Base-by-base conservation (phyloP, 2,329 filamentous ascomycete species). In the Monilinia polystroma region DNA sequence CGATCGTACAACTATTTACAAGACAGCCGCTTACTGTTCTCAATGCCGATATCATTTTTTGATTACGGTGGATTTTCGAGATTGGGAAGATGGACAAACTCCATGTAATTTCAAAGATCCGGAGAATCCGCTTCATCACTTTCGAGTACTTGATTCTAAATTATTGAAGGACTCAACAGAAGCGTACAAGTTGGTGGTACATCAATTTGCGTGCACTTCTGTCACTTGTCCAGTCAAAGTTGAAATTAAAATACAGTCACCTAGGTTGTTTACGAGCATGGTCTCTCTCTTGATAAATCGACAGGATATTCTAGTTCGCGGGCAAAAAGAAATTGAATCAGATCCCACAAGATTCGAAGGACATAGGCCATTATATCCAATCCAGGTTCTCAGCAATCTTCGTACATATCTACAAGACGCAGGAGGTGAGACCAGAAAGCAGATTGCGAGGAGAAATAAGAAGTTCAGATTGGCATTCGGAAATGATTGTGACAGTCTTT, bases 391-490 rank as follows among this genome's bases (percentile, higher is more conserved):
- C 56, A 78, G 80, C 55, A 85, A 84, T 68, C 78, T 91, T 52
- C 80, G 82, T 66, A 80, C 80, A 57, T 91, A 90, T 73, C 77
- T 90, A 63, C 79, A 74, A 12, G 88, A 91, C 76, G 81, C 85
- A 11, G 70, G 68, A 60, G 63, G 57, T 26, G 32, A 52, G 20
- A 80, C 82, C 57, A 81, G 80, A 45, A 83, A 81, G 71, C 82
- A 80, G 55, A 87, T 90, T 71, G 83, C 83, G 6, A 78, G 82
- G 10, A 76, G 82, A 20, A 90, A 91, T 73, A 87, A 88, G 74
- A 84, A 84, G 66, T 91, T 89, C 70, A 80, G 85, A 72, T 80
- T 85, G 68, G 83, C 83, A 2, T 89, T 90, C 75, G 87, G 86
- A 12, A 78, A 82, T 53, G 85, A 88, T 59, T 90, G 87, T 74